Conservation (phyloP, 1,284 basidiomycete species). For the Erythrobasidium hasegawianum region DNA sequence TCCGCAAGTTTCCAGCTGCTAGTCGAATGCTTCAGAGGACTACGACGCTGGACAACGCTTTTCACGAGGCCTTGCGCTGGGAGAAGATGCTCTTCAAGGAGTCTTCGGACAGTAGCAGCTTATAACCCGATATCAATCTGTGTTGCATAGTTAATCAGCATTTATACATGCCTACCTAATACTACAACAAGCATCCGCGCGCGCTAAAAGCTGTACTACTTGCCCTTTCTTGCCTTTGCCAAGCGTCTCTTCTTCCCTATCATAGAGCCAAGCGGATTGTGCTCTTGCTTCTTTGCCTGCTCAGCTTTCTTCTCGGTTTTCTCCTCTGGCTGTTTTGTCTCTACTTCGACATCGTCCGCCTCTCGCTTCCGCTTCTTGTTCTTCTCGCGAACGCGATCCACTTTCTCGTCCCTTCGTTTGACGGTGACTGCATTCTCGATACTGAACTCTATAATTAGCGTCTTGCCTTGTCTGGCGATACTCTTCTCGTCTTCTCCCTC, state of each 20-base stretch:
- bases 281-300: not conserved
- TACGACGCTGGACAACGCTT: conserved; percentile 18
- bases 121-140: not conserved
- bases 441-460: conserved; percentile 71
- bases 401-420: conserved; percentile 60
- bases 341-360: conserved; percentile 14
- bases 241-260: conserved; percentile 24
- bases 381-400: conserved; percentile 45
- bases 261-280: conserved; percentile 15
- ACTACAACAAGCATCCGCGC: not conserved
- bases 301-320: not conserved
- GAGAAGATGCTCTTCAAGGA: conserved; percentile 17
- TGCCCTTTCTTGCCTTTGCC: conserved; percentile 10
- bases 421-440: conserved; percentile 64
- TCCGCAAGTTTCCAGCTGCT: conserved; percentile 17
- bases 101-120: not conserved
- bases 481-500: conserved; percentile 58
- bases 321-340: conserved; percentile 1
- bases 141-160: not conserved
- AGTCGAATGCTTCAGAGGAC: conserved; percentile 11
- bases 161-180: too few relatives aligned
- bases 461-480: conserved; percentile 44
- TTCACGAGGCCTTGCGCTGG: conserved; percentile 25
- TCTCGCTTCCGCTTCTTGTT: conserved; percentile 37
- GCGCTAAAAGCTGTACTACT: not conserved